Evolutionary conservation across 2,329 filamentous ascomycete genomes (phyloP), one percentile per base, ranked within the genome.

Genomic region (Purpureocillium takamizusanense): DNA sequence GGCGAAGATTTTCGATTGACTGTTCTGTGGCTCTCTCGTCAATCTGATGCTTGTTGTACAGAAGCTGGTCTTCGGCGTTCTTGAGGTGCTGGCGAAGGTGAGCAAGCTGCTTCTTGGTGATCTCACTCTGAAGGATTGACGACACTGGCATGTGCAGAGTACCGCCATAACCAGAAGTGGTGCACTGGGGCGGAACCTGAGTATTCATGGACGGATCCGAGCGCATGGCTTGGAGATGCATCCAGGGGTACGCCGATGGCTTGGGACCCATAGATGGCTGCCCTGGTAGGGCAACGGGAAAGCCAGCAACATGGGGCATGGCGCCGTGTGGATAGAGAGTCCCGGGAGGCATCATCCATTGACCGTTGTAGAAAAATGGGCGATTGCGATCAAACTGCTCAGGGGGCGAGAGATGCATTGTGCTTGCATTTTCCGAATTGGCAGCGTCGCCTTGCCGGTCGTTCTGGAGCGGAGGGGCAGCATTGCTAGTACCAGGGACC

Each of bases 21-120:
- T 57, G 49, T 42, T 69, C 63, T 52, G 76, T 68, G 27, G 63
- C 56, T 43, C 63, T 66, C 46, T 75, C 73, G 41, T 81, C 76
- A 44, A 80, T 76, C 46, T 80, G 76, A 44, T 80, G 74, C 46
- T 67, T 71, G 51, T 81, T 80, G 60, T 74, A 78, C 37, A 69
- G 66, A 33, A 81, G 55, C 46, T 81, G 76, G 42, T 75, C 70
- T 44, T 78, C 69, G 31, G 72, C 62, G 41, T 71, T 70, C 48
- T 69, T 74, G 42, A 81, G 61, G n/a, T 67, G 66, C n/a, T 52
- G 49, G 31, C 65, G 66, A 38, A 81, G 64, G 31, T 60, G 57
- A 16, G 69, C 65, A 36, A 79, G 67, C 46, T 79, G 75, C 46
- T 71, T 74, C 51, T 62, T 73, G 7, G 73, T 78, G 46, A 79